Conservation (phyloP, 225 moss, liverwort and hornwort species). For the Rhytidiadelphus loreus region DNA sequence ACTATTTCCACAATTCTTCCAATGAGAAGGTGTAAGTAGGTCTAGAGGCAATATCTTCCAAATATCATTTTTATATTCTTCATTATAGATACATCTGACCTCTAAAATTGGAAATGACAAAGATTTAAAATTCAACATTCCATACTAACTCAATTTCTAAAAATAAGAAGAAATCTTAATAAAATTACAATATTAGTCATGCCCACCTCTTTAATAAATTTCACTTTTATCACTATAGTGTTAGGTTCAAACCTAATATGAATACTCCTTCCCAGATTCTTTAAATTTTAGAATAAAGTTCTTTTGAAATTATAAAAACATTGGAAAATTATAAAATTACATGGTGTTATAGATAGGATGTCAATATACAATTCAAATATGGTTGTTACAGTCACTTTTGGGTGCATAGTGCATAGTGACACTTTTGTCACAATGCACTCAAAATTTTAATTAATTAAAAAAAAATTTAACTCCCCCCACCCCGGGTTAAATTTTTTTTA, state of each 20-base stretch:
- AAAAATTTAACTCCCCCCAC: too few relatives aligned
- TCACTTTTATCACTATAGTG: neutral
- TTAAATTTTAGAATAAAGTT: neutral
- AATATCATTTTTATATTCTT: neutral
- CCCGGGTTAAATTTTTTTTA: too few relatives aligned
- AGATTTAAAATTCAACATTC: neutral
- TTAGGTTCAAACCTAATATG: neutral
- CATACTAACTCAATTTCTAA: neutral
- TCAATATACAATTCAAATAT: too few relatives aligned
- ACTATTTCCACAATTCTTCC: neutral
- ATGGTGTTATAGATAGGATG: rapidly evolving
- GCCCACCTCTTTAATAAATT: neutral
- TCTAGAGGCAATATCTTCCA: neutral
- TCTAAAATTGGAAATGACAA: neutral
- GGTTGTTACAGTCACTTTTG: too few relatives aligned
- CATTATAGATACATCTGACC: rapidly evolving
- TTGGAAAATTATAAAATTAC: neutral
- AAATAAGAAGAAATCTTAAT: neutral
- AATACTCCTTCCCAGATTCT: rapidly evolving
- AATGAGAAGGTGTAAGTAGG: neutral
- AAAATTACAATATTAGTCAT: neutral
- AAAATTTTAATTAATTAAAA: too few relatives aligned
- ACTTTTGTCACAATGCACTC: too few relatives aligned
- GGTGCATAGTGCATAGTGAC: too few relatives aligned
- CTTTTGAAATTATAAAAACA: neutral